A percentile compares a stretch with the other conserved stretches of the same genome.
Conservation (phyloP, 176 grass and related monocot species). For the Urochloa ruziziensis region DNA sequence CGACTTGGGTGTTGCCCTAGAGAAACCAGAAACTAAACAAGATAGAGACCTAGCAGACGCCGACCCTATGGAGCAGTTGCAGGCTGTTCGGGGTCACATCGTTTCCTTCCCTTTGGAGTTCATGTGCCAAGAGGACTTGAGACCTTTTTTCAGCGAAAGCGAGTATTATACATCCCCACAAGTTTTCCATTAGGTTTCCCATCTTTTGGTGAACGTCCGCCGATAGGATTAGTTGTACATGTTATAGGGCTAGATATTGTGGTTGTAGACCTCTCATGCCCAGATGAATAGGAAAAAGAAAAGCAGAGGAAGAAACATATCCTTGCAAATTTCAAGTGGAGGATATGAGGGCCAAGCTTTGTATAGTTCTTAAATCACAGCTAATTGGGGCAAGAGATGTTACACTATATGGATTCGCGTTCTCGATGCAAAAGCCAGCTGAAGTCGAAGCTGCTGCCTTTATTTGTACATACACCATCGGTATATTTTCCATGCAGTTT, state of each 20-base stretch:
- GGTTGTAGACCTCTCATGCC: background rate
- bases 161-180: constrained; percentile 68
- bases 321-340: constrained; percentile 3
- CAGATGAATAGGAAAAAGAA: background rate
- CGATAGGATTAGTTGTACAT: constrained; percentile 17
- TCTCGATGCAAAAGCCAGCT: background rate
- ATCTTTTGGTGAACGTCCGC: background rate
- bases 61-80: constrained; percentile 44
- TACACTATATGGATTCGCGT: background rate
- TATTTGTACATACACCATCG: background rate
- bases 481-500: background rate
- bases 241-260: background rate
- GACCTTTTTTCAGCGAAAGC: constrained; percentile 60
- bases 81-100: constrained; percentile 56
- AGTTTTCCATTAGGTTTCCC: constrained; percentile 61
- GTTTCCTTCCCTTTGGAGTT: constrained; percentile 77
- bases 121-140: constrained; percentile 79
- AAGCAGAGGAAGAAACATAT: background rate
- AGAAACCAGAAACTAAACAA: constrained; percentile 31
- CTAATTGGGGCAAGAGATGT: background rate
- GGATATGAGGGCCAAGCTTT: background rate
- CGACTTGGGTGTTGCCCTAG: constrained; percentile 60
- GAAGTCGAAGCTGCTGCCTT: background rate
- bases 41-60: constrained; percentile 30
- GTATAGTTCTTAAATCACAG: background rate